A percentile compares a stretch with the other conserved stretches of the same genome.
phyloP scores from a whole-genome alignment of 2,329 filamentous ascomycete species.

The Cladosporium sp. region DNA sequence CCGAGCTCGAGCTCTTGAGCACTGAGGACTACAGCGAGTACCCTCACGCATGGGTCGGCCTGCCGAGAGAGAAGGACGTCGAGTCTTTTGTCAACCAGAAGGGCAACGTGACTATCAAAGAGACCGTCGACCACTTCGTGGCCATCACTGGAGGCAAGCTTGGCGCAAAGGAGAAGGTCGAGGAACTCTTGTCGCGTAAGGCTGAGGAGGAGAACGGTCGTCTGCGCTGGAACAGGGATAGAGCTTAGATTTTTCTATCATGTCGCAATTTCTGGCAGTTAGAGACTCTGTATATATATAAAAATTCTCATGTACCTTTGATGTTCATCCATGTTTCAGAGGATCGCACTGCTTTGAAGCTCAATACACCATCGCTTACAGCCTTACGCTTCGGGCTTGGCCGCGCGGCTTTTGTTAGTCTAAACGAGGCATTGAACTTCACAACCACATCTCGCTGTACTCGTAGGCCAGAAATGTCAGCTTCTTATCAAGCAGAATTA shows the following conservation, averaged over 20 bases:
- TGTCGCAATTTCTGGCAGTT: background rate
- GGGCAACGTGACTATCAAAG: slow-evolving; percentile 32
- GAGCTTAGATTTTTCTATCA: slow-evolving; percentile 1
- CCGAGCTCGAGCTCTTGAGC: slow-evolving; percentile 62
- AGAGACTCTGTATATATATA: slow-evolving; percentile 9
- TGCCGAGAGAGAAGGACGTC: slow-evolving; percentile 71
- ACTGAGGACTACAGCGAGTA: slow-evolving; percentile 62
- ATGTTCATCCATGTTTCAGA: background rate
- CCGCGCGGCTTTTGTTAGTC: background rate
- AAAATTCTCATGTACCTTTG: background rate
- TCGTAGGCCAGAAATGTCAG: background rate
- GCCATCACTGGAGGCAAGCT: slow-evolving; percentile 46
- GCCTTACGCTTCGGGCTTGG: background rate
- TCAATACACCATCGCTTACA: background rate
- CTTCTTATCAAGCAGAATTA: background rate
- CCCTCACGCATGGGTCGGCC: slow-evolving; percentile 67
- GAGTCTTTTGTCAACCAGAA: slow-evolving; percentile 41
- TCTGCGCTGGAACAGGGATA: slow-evolving; percentile 12
- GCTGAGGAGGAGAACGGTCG: slow-evolving; percentile 19
- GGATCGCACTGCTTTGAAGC: background rate
- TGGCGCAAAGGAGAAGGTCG: slow-evolving; percentile 59
- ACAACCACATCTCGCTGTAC: background rate
- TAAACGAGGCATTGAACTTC: background rate
- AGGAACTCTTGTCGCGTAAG: slow-evolving; percentile 58
- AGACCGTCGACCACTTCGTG: slow-evolving; percentile 43